Evolutionary conservation across 83 land plant genomes (phyloP).

Genomic region (Picea engelmannii): DNA sequence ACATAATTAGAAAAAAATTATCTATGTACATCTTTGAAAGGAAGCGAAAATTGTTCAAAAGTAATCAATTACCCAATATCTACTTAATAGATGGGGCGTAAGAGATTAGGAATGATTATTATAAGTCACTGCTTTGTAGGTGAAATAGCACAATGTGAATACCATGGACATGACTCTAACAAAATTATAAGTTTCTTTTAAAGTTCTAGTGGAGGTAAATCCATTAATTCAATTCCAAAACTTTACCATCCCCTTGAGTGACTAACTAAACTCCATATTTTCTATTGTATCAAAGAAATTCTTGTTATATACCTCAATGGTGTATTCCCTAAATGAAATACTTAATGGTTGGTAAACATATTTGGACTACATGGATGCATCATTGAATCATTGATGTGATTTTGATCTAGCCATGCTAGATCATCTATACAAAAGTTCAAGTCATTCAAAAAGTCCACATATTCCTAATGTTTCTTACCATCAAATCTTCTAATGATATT

Average conservation of each 20-base stretch:
- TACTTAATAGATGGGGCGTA: constrained; percentile 72
- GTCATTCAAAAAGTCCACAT: constrained; percentile 95
- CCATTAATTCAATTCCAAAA: constrained; percentile 58
- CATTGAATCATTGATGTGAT: constrained; percentile 92
- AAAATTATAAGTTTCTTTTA: constrained; percentile 44
- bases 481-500: constrained; percentile 19
- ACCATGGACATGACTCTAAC: constrained; percentile 77
- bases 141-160: constrained; percentile 38
- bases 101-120: constrained; percentile 62
- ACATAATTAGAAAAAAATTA: too few species aligned
- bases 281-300: constrained; percentile 71
- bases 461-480: constrained; percentile 86
- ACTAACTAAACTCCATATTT: constrained; percentile 64
- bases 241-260: constrained; percentile 63
- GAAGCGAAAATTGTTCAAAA: constrained; percentile 72
- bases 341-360: constrained; percentile 87
- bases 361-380: constrained; percentile 67
- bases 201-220: constrained; percentile 71
- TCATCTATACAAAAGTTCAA: constrained; percentile 93
- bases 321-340: constrained; percentile 34
- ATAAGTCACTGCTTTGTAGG: constrained; percentile 46
- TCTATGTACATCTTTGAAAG: constrained; percentile 31
- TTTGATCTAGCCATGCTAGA: constrained; percentile 91
- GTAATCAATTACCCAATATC: constrained; percentile 79
- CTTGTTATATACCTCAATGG: constrained; percentile 76